phyloP scores from a whole-genome alignment of 179 eudicot genomes.

The Camellia oleifera region DNA sequence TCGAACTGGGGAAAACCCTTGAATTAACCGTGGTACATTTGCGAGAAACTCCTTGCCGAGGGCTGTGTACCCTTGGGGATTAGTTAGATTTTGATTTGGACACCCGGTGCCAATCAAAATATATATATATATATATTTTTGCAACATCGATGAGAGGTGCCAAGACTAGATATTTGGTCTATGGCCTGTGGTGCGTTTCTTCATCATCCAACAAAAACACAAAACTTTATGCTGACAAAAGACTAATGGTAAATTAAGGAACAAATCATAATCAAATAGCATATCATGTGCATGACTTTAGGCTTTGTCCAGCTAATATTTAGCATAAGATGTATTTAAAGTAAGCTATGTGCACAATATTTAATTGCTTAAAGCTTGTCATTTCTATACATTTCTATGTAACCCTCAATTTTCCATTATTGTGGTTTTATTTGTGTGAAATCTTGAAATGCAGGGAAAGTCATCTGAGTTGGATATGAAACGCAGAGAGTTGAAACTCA shows the following conservation, averaged over 20 bases:
- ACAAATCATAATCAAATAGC: neutral
- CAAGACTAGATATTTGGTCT: neutral
- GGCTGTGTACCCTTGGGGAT: too few relatives aligned
- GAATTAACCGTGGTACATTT: too few relatives aligned
- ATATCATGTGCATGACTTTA: neutral
- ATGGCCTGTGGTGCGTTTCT: neutral
- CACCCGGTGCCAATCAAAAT: too few relatives aligned
- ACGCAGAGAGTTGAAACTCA: conserved; percentile 17
- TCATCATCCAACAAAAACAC: neutral
- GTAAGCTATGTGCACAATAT: neutral
- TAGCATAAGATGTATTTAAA: neutral
- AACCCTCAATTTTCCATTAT: neutral
- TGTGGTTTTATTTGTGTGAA: neutral
- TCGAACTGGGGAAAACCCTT: too few relatives aligned
- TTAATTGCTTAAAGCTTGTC: too few relatives aligned
- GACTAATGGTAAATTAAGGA: neutral
- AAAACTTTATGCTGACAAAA: too few relatives aligned
- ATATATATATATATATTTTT: neutral
- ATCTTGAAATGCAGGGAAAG: conserved; percentile 26
- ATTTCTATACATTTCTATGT: neutral
- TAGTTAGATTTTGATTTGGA: too few relatives aligned
- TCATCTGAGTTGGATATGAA: conserved; percentile 18
- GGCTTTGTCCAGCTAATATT: neutral
- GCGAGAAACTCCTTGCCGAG: too few relatives aligned
- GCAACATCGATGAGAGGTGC: neutral